Conservation (phyloP, 2,329 filamentous ascomycete species). For the Xylaria sp. region DNA sequence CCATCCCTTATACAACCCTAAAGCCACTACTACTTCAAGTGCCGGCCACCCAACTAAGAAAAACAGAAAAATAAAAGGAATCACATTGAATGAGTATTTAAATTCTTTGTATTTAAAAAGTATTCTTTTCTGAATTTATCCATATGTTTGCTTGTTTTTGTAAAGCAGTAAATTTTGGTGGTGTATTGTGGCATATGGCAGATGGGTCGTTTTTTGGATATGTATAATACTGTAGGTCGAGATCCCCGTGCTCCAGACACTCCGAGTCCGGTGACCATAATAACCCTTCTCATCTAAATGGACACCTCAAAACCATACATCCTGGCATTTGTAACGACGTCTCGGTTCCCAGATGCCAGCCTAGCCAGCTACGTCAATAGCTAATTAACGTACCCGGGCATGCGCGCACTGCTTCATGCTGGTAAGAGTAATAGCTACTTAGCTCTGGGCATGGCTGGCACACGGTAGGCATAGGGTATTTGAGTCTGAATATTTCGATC, state of each 20-base stretch:
- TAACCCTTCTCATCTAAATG: background rate
- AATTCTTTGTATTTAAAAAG: too few relatives aligned
- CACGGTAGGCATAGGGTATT: background rate
- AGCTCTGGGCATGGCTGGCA: background rate
- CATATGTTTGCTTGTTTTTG: too few relatives aligned
- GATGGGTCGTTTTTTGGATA: too few relatives aligned
- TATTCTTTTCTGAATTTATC: too few relatives aligned
- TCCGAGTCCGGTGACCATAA: background rate
- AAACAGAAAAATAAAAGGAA: too few relatives aligned
- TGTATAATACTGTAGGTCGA: background rate
- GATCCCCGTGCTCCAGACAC: too few relatives aligned
- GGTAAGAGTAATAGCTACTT: background rate
- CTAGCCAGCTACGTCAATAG: background rate
- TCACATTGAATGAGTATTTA: too few relatives aligned
- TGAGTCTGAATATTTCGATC: constrained; percentile 20
- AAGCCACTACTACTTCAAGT: too few relatives aligned
- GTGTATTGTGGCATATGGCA: too few relatives aligned
- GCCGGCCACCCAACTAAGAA: too few relatives aligned
- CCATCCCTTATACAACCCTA: too few relatives aligned
- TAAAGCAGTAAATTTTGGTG: too few relatives aligned
- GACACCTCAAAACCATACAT: background rate
- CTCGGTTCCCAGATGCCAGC: background rate
- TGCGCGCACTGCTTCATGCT: background rate
- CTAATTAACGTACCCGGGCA: background rate
- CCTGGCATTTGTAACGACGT: constrained; percentile 11